phyloP scores from a whole-genome alignment of 768 basidiomycete genomes.

The Termitomyces sp. region DNA sequence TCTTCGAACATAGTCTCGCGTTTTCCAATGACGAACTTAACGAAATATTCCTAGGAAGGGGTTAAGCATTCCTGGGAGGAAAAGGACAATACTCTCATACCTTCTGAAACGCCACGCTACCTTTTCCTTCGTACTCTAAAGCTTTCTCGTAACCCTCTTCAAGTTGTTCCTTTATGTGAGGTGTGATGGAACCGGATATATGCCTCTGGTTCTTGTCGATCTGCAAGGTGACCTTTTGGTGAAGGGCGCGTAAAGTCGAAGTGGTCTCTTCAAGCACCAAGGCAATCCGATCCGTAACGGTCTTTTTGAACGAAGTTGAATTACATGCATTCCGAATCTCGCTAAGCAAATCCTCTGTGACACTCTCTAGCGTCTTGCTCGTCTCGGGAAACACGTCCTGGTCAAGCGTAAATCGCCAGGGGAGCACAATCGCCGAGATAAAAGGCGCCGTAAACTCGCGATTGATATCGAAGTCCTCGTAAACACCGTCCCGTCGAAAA shows the following conservation, averaged over 20 bases:
- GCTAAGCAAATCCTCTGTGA: neutral
- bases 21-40: neutral
- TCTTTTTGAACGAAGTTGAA: neutral
- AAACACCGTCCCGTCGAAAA: neutral
- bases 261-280: neutral
- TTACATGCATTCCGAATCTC: neutral
- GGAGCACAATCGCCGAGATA: neutral
- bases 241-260: neutral
- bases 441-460: neutral
- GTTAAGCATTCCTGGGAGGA: neutral
- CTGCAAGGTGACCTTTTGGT: neutral
- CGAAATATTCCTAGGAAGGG: neutral
- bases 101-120: neutral
- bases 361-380: neutral
- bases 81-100: neutral
- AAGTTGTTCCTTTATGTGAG: neutral
- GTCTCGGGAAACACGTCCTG: conserved; percentile 3
- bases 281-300: neutral
- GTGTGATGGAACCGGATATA: neutral
- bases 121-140: neutral
- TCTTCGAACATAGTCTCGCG: neutral
- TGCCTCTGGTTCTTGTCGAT: neutral
- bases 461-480: neutral
- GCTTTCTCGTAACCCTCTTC: neutral
- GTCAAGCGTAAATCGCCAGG: conserved; percentile 1